phyloP scores from a whole-genome alignment of 2,329 filamentous ascomycete species.

The Trichoderma lentiforme region DNA sequence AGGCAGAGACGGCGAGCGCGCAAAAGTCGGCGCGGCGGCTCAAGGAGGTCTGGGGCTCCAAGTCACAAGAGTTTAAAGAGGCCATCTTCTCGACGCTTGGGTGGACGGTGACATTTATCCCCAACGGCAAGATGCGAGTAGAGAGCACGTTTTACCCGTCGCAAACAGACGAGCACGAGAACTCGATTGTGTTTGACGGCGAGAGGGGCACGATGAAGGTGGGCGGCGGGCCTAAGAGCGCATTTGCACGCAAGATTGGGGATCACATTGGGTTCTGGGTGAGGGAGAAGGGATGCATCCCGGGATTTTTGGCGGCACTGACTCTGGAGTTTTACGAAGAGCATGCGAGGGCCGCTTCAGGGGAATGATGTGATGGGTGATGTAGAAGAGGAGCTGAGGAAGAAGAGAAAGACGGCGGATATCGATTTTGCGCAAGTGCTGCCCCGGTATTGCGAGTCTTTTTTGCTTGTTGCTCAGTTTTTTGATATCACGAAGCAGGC shows the following conservation, averaged over 20 bases:
- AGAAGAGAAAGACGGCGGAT: not conserved
- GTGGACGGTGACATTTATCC: conserved; percentile 93
- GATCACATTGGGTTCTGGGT: conserved; percentile 96
- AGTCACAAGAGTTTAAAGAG: conserved; percentile 92
- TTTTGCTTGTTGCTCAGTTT: not conserved
- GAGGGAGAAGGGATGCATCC: conserved; percentile 86
- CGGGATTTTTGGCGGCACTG: conserved; percentile 85
- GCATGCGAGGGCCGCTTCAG: conserved; percentile 31
- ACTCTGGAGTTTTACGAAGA: conserved; percentile 92
- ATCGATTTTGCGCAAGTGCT: conserved; percentile 14
- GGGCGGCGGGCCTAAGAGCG: conserved; percentile 79
- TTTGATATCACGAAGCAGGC: not conserved
- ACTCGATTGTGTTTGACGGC: conserved; percentile 80
- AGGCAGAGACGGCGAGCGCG: conserved; percentile 64
- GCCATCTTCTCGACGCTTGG: conserved; percentile 88
- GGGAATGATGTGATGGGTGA: not conserved
- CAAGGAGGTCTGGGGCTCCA: conserved; percentile 88
- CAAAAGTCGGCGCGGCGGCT: conserved; percentile 83
- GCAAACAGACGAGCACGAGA: conserved; percentile 64
- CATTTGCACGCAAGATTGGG: conserved; percentile 80
- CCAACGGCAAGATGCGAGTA: conserved; percentile 93
- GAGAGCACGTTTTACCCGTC: conserved; percentile 81
- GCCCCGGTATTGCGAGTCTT: conserved; percentile 1
- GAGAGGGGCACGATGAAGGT: conserved; percentile 98
- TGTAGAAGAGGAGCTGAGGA: not conserved